A percentile compares a stretch with the other conserved stretches of the same genome.
Conservation (phyloP, 1,284 basidiomycete species). For the Amylostereum chailletii region DNA sequence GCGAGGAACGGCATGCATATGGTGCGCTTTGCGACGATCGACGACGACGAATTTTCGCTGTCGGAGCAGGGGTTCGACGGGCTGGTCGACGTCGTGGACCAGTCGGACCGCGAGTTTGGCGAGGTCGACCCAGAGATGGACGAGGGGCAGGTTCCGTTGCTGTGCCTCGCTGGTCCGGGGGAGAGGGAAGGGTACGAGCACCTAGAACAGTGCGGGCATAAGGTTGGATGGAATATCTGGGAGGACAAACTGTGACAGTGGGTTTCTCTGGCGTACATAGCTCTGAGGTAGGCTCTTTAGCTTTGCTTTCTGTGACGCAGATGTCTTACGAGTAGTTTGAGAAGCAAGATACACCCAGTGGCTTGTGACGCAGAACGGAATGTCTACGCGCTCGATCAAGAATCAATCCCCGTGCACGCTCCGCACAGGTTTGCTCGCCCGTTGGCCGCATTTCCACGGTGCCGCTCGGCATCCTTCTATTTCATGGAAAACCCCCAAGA, state of each 20-base stretch:
- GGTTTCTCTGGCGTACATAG: too few relatives aligned
- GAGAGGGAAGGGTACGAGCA: constrained; percentile 14
- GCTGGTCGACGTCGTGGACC: constrained; percentile 33
- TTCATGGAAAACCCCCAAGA: too few relatives aligned
- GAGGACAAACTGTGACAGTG: constrained; percentile 19
- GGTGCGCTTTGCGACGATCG: constrained; percentile 24
- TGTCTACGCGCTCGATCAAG: too few relatives aligned
- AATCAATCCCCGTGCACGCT: too few relatives aligned
- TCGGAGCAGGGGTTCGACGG: constrained; percentile 36
- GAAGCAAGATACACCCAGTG: too few relatives aligned
- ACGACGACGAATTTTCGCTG: constrained; percentile 10
- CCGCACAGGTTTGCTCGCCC: too few relatives aligned
- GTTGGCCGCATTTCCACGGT: too few relatives aligned
- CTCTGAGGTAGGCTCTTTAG: too few relatives aligned
- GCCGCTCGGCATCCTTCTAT: too few relatives aligned
- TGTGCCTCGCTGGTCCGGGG: constrained; percentile 38
- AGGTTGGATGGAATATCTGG: constrained; percentile 20
- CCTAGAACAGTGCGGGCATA: constrained; percentile 21
- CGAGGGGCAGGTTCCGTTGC: constrained; percentile 24
- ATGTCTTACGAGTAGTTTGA: too few relatives aligned
- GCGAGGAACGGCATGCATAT: constrained; percentile 36
- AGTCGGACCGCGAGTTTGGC: constrained; percentile 9
- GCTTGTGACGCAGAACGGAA: too few relatives aligned
- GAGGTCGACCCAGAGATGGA: neutral
- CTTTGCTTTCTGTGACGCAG: too few relatives aligned